These are phyloP conservation scores for Aquilaria sinensis DNA, from an alignment of 345 rosid species.

Conservation along the genomic window DNA sequence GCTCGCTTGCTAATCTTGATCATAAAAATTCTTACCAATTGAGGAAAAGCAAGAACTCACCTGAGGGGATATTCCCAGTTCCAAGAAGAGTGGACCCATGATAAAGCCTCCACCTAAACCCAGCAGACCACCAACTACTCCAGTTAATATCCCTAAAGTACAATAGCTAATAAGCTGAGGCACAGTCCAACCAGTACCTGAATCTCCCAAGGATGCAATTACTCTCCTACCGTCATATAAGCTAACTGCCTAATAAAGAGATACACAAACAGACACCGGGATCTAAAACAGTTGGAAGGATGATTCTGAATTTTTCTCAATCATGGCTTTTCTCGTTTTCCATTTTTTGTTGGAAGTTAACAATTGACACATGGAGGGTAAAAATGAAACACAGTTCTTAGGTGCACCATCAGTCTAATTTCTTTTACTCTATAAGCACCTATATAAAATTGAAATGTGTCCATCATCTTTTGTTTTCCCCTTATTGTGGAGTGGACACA, in stretches of 20 bases:
- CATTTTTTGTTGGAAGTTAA: too few species aligned
- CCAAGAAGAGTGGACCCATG: conserved; percentile 74
- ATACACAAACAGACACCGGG: conserved; percentile 64
- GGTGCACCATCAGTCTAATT: too few species aligned
- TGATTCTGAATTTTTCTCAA: neutral
- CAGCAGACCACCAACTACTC: conserved; percentile 70
- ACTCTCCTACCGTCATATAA: conserved; percentile 57
- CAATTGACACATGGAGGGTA: too few species aligned
- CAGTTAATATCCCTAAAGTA: conserved; percentile 54
- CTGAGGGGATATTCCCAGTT: conserved; percentile 75
- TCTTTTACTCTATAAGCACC: too few species aligned
- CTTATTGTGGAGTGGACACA: too few species aligned
- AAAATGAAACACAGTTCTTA: too few species aligned
- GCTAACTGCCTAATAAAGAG: conserved; percentile 54
- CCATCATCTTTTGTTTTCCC: too few species aligned
- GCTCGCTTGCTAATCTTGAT: too few species aligned
- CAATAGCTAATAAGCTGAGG: conserved; percentile 52
- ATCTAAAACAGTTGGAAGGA: conserved; percentile 25
- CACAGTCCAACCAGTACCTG: conserved; percentile 26
- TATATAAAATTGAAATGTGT: too few species aligned
- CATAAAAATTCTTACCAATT: neutral
- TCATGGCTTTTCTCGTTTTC: too few species aligned
- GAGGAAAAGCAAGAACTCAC: conserved; percentile 18
- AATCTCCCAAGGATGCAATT: conserved; percentile 59
- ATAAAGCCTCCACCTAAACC: conserved; percentile 85